Evolutionary conservation across 768 basidiomycete species (phyloP), one percentile per base, ranked within the genome.

Genomic region (Calocera cornea): DNA sequence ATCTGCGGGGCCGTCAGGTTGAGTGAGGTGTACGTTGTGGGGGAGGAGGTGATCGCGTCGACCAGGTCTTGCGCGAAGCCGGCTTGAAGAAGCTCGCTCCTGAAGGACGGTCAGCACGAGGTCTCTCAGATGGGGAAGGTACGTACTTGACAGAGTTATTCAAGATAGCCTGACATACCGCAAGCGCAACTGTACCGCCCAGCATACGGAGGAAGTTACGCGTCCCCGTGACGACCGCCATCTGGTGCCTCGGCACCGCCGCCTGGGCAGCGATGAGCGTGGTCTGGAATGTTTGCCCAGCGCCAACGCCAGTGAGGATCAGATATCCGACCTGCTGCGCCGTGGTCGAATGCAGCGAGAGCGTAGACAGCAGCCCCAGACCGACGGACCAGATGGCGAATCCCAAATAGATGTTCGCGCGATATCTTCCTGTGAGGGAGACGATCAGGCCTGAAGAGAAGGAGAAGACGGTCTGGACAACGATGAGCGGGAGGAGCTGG

Each of bases 221-320:
- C 66, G 85, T 81, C 0, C 84, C 85, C 0, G 88, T 90, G 0
- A 89, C 87, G 10, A 88, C 86, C 0, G 87, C 86, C 87, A 90
- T 89, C 69, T 91, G 88, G 41, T 79, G 79, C 41, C 88, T 77
- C 0, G 83, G 75, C 0, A 90, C 89, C 29, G 86, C 85, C 0
- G 88, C 87, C 73, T 91, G 89, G 7, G 83, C 86, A 0, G 86
- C 86, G 7, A 88, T 83, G 0, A 87, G 88, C 0, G 86, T 87
- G 0, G 86, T 87, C 73, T 84, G 83, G 16, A 83, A 71, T 0
- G 83, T 85, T 73, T 83, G 81, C 7, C 87, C 87, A 24, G 86
- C 83, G 1, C 87, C 87, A 2, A 80, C 70, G 1, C 86, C 87
- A 2, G 81, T 79, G 0, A 89, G 73, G 10, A 87, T 68, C 81